phyloP scores from a whole-genome alignment of 2,329 filamentous ascomycete genomes.

The Colletotrichum caudatum region DNA sequence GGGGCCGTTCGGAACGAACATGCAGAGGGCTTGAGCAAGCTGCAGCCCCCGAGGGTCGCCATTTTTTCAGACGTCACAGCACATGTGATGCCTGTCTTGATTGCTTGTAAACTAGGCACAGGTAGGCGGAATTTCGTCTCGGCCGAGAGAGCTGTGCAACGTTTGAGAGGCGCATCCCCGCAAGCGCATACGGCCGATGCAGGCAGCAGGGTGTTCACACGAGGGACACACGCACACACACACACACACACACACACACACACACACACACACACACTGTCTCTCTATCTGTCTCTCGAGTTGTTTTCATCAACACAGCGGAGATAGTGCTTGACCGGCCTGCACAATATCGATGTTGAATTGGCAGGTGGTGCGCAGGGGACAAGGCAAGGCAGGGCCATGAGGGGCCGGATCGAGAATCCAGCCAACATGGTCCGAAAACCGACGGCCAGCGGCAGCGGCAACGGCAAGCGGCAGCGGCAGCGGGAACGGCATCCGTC shows the following conservation, averaged over 20 bases:
- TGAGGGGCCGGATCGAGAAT: conserved; percentile 5
- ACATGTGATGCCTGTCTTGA: conserved; percentile 14
- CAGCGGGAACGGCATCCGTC: conserved; percentile 7
- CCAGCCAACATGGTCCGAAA: conserved; percentile 12
- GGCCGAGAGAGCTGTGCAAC: conserved; percentile 39
- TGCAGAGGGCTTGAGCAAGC: conserved; percentile 30
- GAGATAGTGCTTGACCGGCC: conserved; percentile 1
- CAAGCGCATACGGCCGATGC: conserved; percentile 35
- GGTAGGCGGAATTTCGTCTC: conserved; percentile 34
- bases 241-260: neutral
- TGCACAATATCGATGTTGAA: neutral
- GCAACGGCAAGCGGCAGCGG: conserved; percentile 8
- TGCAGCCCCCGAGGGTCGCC: conserved; percentile 32
- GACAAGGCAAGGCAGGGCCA: conserved; percentile 11
- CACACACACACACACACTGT: too few relatives aligned
- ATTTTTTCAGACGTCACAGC: conserved; percentile 38
- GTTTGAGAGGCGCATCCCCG: conserved; percentile 30
- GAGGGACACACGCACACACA: neutral
- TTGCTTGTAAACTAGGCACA: neutral
- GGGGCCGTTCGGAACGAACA: conserved; percentile 10
- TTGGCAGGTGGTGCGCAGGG: conserved; percentile 5
- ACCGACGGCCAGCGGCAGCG: conserved; percentile 5
- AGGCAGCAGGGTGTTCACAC: neutral
- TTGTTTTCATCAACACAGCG: conserved; percentile 14
- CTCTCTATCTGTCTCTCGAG: neutral